Conservation (phyloP, 495 filamentous ascomycete genomes). For the Penicillium bialowiezense region DNA sequence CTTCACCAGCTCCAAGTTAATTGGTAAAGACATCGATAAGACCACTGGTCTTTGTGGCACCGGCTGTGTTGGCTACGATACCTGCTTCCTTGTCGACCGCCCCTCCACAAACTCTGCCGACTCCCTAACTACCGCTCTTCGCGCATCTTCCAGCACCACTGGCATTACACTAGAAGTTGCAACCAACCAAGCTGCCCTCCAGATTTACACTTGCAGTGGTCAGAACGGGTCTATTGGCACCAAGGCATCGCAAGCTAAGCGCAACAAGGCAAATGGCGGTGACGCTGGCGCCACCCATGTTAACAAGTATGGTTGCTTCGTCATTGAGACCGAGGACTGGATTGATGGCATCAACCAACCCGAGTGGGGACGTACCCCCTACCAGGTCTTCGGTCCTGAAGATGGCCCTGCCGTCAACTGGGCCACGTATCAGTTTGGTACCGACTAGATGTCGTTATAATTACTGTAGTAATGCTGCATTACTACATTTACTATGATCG, state of each 20-base stretch:
- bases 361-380: conserved; percentile 60
- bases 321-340: conserved; percentile 63
- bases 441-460: conserved; percentile 10
- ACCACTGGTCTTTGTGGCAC: conserved; percentile 65
- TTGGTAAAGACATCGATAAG: conserved; percentile 63
- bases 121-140: conserved; percentile 60
- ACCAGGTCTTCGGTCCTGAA: conserved; percentile 64
- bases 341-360: conserved; percentile 82
- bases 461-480: no score
- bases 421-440: conserved; percentile 62
- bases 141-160: conserved; percentile 53
- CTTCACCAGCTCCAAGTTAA: conserved; percentile 73
- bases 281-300: conserved; percentile 37
- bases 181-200: conserved; percentile 73
- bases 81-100: conserved; percentile 68
- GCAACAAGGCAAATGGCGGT: conserved; percentile 38
- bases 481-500: no score
- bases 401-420: conserved; percentile 60
- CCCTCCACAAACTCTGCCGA: conserved; percentile 59
- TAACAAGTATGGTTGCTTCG: conserved; percentile 68
- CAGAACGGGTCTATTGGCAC: conserved; percentile 63
- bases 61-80: conserved; percentile 76
- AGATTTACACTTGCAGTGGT: conserved; percentile 73
- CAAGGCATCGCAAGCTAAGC: conserved; percentile 52
- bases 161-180: conserved; percentile 72